These are phyloP conservation scores for Juncus effusus DNA, from an alignment of 176 grass and related monocot species.

Conservation along the genomic window DNA sequence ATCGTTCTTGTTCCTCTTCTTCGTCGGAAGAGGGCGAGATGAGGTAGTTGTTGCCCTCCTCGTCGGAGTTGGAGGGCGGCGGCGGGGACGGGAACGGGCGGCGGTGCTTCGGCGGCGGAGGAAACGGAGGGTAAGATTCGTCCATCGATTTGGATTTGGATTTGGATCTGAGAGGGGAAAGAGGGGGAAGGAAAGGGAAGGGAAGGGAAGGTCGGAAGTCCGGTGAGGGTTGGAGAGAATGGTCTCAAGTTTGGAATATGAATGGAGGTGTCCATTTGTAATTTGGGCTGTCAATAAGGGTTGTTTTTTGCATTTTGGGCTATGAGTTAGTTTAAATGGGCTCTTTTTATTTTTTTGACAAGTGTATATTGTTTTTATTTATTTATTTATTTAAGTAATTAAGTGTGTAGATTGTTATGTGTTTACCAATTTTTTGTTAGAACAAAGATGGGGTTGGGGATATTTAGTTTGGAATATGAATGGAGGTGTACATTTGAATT, in stretches of 20 bases:
- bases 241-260: neutral
- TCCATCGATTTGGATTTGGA: conserved; percentile 3
- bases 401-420: no score
- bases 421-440: no score
- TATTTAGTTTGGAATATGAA: neutral
- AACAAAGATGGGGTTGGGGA: neutral
- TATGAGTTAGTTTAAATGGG: neutral
- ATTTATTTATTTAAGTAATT: no score
- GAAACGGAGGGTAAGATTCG: conserved; percentile 19
- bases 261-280: conserved; percentile 21
- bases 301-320: conserved; percentile 6
- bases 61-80: conserved; percentile 6
- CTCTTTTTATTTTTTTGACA: no score
- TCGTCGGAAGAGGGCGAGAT: conserved; percentile 8
- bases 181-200: neutral
- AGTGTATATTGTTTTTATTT: no score
- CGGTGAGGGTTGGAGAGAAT: neutral
- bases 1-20: neutral
- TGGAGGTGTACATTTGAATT: conserved; percentile 12
- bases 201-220: neutral
- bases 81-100: neutral
- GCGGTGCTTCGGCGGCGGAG: conserved; percentile 7
- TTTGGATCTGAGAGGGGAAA: neutral
- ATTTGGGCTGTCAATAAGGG: neutral
- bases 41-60: conserved; percentile 5